Percentiles rank a stretch among this genome's conserved stretches.
Conservation (phyloP, 106 monocot genomes). For the Vanilla planifolia region DNA sequence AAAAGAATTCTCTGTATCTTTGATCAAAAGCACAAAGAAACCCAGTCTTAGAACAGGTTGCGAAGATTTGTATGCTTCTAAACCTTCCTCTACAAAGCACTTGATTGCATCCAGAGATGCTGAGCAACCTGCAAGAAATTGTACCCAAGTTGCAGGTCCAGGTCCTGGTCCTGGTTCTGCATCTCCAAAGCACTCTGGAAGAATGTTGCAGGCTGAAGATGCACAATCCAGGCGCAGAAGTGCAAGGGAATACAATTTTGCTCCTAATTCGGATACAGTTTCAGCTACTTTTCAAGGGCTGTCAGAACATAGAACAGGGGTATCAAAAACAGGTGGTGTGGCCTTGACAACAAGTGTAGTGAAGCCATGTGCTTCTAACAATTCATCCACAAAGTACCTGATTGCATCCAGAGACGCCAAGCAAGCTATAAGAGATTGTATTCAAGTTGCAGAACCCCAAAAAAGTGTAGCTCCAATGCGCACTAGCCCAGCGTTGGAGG, state of each 20-base stretch:
- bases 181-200: no score
- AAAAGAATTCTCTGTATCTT: no score
- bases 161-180: no score
- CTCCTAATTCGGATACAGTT: no score
- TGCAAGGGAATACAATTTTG: neutral
- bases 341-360: no score
- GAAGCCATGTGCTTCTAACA: conserved; percentile 1
- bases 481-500: no score
- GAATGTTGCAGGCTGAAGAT: no score
- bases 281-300: no score
- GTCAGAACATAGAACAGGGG: no score
- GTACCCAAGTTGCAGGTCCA: neutral
- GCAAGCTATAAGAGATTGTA: neutral
- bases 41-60: neutral
- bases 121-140: neutral
- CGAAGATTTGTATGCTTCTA: conserved; percentile 1
- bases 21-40: neutral
- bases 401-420: conserved; percentile 4
- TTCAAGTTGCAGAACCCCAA: neutral
- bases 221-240: no score
- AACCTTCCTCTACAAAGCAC: neutral
- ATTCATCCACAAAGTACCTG: neutral
- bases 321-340: no score
- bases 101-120: conserved; percentile 4
- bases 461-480: no score